Evolutionary conservation across 2,329 filamentous ascomycete species (phyloP), one percentile per base, ranked within the genome.

Genomic region (Lojkania enalia): DNA sequence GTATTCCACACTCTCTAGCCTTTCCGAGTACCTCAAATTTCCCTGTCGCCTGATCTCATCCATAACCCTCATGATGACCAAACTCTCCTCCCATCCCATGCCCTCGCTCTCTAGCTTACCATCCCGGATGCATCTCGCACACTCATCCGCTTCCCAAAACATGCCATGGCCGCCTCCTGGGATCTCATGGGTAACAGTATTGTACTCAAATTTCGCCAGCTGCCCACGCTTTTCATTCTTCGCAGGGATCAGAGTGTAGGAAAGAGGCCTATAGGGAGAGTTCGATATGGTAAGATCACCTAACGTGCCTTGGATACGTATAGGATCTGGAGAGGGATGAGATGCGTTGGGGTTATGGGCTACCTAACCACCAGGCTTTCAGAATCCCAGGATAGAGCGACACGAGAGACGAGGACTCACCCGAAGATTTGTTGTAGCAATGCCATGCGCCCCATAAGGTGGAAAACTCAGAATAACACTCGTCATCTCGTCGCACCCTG

Each of bases 91-190:
- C 76, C 82, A 81, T 15, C 84, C 80, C 72, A 91, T 71, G n/a
- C 76, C 78, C 30, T 51, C 48, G 27, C 39, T 53, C 75, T 94
- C 84, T 58, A 83, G 77, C 71, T 81, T 83, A 19, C 88, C 87
- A 66, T 92, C 88, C 30, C 85, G 77, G 48, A 94, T 61, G 59
- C 85, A 87, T 21, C 83, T 76, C 27, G 84, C 87, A 53, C 81
- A 85, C 73, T 88, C 87, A 67, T 89, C 87, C 3, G 87, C 87
- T 66, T 90, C 86, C 84, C 84, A 90, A 72, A 87, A 90, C 87
- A 92, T 90, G 39, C 88, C 88, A 55, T 87, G 84, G 11, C 87
- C 88, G 52, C 72, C 67, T 4, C 73, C 76, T 4, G 80, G 78
- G 46, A 78, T 74, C 19, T 70, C 58, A 43, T 52, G 60, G 15